Base-by-base conservation (phyloP, 2,329 filamentous ascomycete genomes). In the Cryphonectria naterciae region DNA sequence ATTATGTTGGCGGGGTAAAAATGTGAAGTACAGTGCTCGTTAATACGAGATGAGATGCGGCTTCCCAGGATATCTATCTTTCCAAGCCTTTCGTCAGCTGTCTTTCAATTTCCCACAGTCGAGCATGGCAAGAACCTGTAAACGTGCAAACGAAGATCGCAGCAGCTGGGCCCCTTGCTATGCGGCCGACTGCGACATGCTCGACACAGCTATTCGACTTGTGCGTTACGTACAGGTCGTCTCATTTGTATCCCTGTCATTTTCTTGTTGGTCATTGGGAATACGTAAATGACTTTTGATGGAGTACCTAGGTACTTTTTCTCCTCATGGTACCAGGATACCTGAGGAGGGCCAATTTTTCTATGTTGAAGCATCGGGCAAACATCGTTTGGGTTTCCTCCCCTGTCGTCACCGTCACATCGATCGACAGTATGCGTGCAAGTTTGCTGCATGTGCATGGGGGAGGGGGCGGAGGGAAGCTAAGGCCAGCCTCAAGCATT, bases 381-480 rank as follows among this genome's bases (percentile, higher is more conserved):
- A 71, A 73, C 71, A 73, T 54, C 25, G 13, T 54, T n/a, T 71
- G 43, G 71, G 66, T 46, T 43, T 60, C 25, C 54, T 66, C 52
- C 66, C 56, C 54, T 60, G 52, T 61, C 28, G 13, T 62, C 67
- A 63, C 68, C 58, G 43, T 61, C 56, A 58, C 58, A 54, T 71
- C 61, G 65, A 60, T 67, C 17, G 58, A 43, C 39, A 65, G 56
- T 28, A 62, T 67, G 46, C 56, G 32, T 65, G 32, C 70, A 67
- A 71, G 68, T 73, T 73, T 73, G 69, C 69, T 70, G 56, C 54
- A 43, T 68, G 63, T 60, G 49, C 43, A 52, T 37, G 10, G 46
- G 46, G 22, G 46, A 7, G 46, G 4, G 19, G 17, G 7, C 7
- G 6, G 43, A 11, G 61, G 39, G 61, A 71, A 46, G 67, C 64